Base-by-base conservation (phyloP, 176 grass and related monocot species). In the Otatea glauca region DNA sequence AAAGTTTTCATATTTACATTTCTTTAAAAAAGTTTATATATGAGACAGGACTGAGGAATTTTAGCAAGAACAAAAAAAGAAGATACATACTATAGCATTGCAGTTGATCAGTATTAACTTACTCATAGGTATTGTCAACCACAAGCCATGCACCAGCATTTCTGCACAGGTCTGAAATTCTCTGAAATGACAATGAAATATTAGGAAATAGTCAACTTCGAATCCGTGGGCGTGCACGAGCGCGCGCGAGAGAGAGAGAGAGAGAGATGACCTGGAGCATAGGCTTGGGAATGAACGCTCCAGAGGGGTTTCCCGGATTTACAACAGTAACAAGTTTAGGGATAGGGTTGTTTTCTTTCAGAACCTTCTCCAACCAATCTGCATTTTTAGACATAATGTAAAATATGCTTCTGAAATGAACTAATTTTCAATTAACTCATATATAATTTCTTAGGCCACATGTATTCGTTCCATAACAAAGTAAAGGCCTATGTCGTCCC, bases 81-180 rank as follows among this genome's bases (percentile, higher is more conserved):
- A 50, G 5, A 72, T 44, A 18, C 34, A 29, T 29, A 29, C 1
- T 45, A 25, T 67, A 23, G 1, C 24, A 71, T 47, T 32, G 7
- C 54, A 85, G 39, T 8, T 47, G 43, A 55, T 73, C 7, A 69
- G 58, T 68, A 80, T 72, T 65, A 75, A 83, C 97, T 94, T 94
- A 99, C 97, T 99, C 97, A 56, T 99, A 96, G 73, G 97, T 99
- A 50, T 99, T 99, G 84, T 99, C 97, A 81, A 99, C 91, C 41
- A 99, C 78, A 89, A 99, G 90, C 97, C 93, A 99, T 59, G 62
- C 72, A 81, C 97, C 97, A 53, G 93, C 97, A 56, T 75, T 89
- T 88, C 39, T 94, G 65, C 93, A 99, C 45, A 94, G 77, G 44
- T 96, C 92, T 78, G 97, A 94, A 82, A 99, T 94, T 89, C 66